Conservation (phyloP, 495 filamentous ascomycete species). For the Paragyromitra xinjiangensis region DNA sequence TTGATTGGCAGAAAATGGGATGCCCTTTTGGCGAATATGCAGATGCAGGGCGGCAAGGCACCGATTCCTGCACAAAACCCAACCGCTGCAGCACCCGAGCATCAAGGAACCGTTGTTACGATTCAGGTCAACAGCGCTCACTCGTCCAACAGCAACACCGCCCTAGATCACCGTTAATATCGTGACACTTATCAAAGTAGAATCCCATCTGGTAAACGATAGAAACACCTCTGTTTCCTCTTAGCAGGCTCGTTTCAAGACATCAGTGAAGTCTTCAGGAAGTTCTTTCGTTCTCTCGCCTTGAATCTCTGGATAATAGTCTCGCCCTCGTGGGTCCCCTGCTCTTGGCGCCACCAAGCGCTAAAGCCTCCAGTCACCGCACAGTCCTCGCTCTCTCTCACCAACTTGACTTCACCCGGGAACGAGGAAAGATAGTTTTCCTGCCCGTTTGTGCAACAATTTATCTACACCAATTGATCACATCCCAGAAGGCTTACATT, state of each 20-base stretch:
- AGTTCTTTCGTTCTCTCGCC: constrained; percentile 9
- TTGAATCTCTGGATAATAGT: constrained; percentile 36
- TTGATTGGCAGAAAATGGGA: constrained; percentile 43
- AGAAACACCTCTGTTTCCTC: background rate
- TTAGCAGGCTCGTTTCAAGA: background rate
- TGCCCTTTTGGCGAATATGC: constrained; percentile 52
- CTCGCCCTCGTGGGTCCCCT: constrained; percentile 28
- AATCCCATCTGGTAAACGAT: background rate
- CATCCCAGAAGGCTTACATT: constrained; percentile 2
- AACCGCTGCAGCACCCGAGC: constrained; percentile 43
- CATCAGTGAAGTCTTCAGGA: background rate
- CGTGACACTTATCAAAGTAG: background rate
- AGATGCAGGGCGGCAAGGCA: constrained; percentile 47
- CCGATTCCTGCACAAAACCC: constrained; percentile 48
- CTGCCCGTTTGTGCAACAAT: constrained; percentile 31
- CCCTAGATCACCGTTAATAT: background rate
- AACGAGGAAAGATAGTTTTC: constrained; percentile 18
- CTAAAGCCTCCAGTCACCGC: constrained; percentile 29
- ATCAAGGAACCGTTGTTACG: constrained; percentile 26
- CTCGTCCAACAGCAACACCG: constrained; percentile 5
- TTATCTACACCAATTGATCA: constrained; percentile 25
- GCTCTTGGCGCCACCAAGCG: constrained; percentile 37
- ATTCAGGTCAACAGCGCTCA: background rate
- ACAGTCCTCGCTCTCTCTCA: constrained; percentile 39
- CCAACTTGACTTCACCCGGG: constrained; percentile 37